Conservation (phyloP, 2,329 filamentous ascomycete genomes). For the Fusarium multiceps region DNA sequence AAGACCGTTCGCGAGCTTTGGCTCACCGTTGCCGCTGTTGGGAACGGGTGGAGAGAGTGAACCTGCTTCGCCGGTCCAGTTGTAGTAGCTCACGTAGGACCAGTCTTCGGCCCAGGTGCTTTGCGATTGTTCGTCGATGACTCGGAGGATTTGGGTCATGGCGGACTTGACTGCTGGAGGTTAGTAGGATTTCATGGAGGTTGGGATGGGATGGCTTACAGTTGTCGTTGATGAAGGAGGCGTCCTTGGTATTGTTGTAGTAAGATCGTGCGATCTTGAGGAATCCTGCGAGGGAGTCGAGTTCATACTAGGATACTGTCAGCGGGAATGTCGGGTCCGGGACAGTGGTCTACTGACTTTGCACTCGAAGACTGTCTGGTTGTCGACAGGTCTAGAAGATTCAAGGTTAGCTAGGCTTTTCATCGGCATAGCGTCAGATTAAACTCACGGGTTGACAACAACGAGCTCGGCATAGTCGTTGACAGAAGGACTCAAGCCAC, state of each 20-base stretch:
- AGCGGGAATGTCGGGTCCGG: accelerated
- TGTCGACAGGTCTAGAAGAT: constrained; percentile 9
- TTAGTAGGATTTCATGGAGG: not conserved
- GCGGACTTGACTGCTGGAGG: not conserved
- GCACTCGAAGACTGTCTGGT: constrained; percentile 27
- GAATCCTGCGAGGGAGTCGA: constrained; percentile 26
- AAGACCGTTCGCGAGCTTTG: constrained; percentile 19
- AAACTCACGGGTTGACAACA: constrained; percentile 3
- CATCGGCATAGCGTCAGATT: accelerated
- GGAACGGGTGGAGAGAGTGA: constrained; percentile 20
- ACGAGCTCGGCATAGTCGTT: not conserved
- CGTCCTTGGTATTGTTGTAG: constrained; percentile 17
- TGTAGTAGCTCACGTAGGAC: constrained; percentile 28
- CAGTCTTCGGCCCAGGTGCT: constrained; percentile 29
- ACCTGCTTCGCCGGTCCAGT: constrained; percentile 19
- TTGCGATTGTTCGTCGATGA: constrained; percentile 21
- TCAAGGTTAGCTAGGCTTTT: not conserved
- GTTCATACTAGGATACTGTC: constrained; percentile 1
- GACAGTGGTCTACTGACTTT: not conserved
- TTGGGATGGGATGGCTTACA: not conserved
- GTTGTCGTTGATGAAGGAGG: constrained; percentile 19
- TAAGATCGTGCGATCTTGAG: constrained; percentile 25
- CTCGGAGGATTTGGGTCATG: constrained; percentile 12
- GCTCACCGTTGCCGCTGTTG: constrained; percentile 22
- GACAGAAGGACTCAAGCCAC: constrained; percentile 14